phyloP scores from a whole-genome alignment of 2,329 filamentous ascomycete species.

The Colletotrichum australisinense region DNA sequence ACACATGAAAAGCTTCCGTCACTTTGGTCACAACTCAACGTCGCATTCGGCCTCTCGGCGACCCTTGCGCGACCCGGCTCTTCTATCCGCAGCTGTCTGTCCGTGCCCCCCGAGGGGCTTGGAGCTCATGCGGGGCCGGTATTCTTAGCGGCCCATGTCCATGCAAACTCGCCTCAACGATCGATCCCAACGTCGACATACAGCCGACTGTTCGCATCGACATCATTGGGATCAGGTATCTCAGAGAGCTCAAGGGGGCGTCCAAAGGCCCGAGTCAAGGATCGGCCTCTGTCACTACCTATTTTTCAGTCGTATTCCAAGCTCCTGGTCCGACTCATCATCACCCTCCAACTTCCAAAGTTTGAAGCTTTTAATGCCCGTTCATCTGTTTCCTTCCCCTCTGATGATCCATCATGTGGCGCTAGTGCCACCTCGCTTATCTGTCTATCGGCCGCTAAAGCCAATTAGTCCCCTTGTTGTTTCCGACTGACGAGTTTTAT shows the following conservation, averaged over 20 bases:
- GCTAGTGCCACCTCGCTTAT: constrained; percentile 33
- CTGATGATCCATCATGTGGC: constrained; percentile 1
- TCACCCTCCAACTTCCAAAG: neutral
- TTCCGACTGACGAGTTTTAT: constrained; percentile 16
- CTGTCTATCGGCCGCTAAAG: constrained; percentile 27
- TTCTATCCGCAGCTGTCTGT: constrained; percentile 28
- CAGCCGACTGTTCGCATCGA: neutral
- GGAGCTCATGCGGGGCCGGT: constrained; percentile 32
- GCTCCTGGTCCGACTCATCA: neutral
- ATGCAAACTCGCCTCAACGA: constrained; percentile 3
- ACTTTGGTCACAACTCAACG: neutral
- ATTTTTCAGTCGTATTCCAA: too few species aligned
- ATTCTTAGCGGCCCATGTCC: constrained; percentile 27
- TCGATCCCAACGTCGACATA: neutral
- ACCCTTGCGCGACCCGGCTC: constrained; percentile 26
- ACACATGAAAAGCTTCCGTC: neutral
- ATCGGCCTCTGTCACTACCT: neutral
- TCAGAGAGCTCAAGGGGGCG: neutral
- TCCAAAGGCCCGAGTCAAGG: neutral
- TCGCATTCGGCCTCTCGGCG: constrained; percentile 28
- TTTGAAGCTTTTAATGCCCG: constrained; percentile 1
- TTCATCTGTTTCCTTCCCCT: constrained; percentile 13
- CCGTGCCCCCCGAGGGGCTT: constrained; percentile 24
- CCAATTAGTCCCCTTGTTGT: constrained; percentile 17
- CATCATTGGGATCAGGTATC: neutral